Evolutionary conservation across 2,329 filamentous ascomycete genomes (phyloP), one percentile per base, ranked within the genome.

Genomic region (Trichoderma lentiforme): DNA sequence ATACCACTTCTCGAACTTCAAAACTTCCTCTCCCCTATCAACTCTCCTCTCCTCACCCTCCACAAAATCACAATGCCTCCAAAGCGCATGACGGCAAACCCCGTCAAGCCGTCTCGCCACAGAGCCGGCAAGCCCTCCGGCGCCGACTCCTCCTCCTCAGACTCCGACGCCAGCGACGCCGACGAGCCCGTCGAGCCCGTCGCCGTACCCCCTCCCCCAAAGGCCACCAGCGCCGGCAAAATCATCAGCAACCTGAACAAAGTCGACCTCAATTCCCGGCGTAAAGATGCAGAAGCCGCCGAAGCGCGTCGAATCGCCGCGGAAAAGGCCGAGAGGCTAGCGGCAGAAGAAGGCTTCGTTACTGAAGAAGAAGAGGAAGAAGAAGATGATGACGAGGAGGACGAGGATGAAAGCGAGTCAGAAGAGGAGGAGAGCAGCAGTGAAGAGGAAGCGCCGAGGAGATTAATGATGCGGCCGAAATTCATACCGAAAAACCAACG

Each of bases 51-150:
- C n/a, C 21, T 24, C 26, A 24, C 39, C 58, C 15, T 11, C 47
- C 47, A 24, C 47, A 53, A 4, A 51, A 5, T 53, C 57, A 71
- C 67, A 72, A 89, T 88, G 87, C 91, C 92, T 73, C 89, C 91
- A 14, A 94, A 93, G 81, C 92, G 93, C 78, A 97, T 98, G 93
- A 98, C 95, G 74, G 94, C 95, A 74, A 97, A 98, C 79, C 94
- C 93, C 4, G 83, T 91, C 72, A 91, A 90, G 80, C 93, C 94
- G 28, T 89, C 91, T 76, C 92, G 96, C 71, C 92, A 98, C 78
- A 91, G 94, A 72, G 92, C 95, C 18, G 95, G 96, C 75, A 98
- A 98, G 81, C 85, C 91, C 18, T 84, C 86, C 3, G 87, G 84
- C 8, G 86, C 84, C 73, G 85, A 84, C 14, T 87, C 86, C 6